Evolutionary conservation across 305 asterid genomes (phyloP), one percentile per base, ranked within the genome.

Genomic region (Ajuga reptans): DNA sequence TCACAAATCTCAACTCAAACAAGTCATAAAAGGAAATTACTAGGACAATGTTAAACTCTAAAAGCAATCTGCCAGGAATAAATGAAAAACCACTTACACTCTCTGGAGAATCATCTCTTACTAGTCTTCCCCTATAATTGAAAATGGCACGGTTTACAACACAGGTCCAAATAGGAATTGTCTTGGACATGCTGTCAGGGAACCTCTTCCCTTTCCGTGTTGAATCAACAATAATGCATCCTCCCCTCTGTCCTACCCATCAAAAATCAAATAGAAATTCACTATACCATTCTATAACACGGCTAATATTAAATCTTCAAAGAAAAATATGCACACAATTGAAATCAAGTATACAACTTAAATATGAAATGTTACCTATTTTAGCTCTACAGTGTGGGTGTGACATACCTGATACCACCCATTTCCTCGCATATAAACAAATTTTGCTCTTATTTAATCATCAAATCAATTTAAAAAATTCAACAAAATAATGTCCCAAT

Each of bases 151-250:
- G 96, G 77, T 93, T 93, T 55, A 93, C 74, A 16, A 93, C 89
- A 82, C 99, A 93, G 2, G 96, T 84, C 99, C 99, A 93, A 78
- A 91, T 89, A 1, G 99, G 97, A 73, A 93, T 89, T 12, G 99
- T 91, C 82, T 91, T 93, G 21, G 97, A 87, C 97, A 93, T 89
- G 76, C 99, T 93, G 76, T 93, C 97, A 5, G 97, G 99, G 82
- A 89, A 93, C 72, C 95, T 79, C 86, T 93, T 93, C 84, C 99
- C 99, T 80, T 84, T 93, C 31, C 97, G 77, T 1, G 99, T 91
- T 4, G 99, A 86, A 83, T 93, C 99, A 74, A 89, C 84, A 63
- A 93, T 87, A 83, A 93, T 84, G 76, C 97, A 89, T 65, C 97
- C 99, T 71, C 97, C 96, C 86, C 77, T 91, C 96, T 90, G 96